A percentile compares a stretch with the other conserved stretches of the same genome.
Evolutionary conservation across 305 asterid species (phyloP).

Genomic region (Rubia balearica): DNA sequence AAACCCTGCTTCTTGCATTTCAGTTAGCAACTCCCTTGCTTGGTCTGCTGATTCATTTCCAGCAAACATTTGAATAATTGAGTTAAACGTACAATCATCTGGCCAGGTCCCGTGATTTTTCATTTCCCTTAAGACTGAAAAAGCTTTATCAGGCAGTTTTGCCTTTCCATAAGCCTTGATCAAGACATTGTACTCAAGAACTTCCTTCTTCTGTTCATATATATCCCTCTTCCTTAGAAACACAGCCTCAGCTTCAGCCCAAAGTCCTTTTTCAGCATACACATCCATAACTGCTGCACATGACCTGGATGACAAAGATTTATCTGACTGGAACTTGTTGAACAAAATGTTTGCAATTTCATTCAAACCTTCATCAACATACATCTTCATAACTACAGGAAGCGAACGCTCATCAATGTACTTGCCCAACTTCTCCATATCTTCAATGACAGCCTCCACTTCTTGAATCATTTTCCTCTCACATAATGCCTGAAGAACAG

Average conservation of each 20-base stretch:
- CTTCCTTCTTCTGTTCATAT: conserved; percentile 42
- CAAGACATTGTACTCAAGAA: conserved; percentile 85
- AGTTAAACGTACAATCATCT: conserved; percentile 78
- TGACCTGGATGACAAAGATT: conserved; percentile 52
- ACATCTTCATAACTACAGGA: conserved; percentile 64
- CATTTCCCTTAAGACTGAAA: conserved; percentile 71
- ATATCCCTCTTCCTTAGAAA: conserved; percentile 41
- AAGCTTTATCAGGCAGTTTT: conserved; percentile 58
- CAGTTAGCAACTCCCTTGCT: conserved; percentile 53
- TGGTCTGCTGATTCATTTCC: conserved; percentile 56
- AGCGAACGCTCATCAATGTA: conserved; percentile 53
- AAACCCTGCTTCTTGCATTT: conserved; percentile 63
- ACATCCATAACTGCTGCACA: conserved; percentile 75
- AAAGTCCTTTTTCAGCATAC: conserved; percentile 78
- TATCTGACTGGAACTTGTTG: conserved; percentile 35
- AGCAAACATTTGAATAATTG: conserved; percentile 76
- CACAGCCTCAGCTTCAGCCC: conserved; percentile 77
- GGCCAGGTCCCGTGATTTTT: conserved; percentile 93
- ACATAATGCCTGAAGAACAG: conserved; percentile 49
- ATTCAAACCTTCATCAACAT: conserved; percentile 47
- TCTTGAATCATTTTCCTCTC: conserved; percentile 59
- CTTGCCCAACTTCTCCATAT: conserved; percentile 47
- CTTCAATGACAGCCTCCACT: conserved; percentile 62
- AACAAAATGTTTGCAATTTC: conserved; percentile 46
- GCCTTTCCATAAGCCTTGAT: conserved; percentile 89